phyloP scores from a whole-genome alignment of 2,329 filamentous ascomycete species.

The Pezicula neosporulosa region DNA sequence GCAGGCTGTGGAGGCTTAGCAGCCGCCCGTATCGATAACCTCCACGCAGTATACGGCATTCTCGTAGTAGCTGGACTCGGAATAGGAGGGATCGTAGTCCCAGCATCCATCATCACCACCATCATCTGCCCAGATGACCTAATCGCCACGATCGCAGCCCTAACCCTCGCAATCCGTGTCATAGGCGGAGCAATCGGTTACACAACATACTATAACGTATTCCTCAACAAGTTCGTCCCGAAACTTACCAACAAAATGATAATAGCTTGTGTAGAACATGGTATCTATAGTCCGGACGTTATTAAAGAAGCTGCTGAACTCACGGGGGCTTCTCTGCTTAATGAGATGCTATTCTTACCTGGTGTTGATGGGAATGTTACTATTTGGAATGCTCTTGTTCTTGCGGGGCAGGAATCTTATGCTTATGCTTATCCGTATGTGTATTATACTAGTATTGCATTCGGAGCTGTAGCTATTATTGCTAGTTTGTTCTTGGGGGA shows the following conservation, averaged over 20 bases:
- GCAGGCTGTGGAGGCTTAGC: slow-evolving; percentile 52
- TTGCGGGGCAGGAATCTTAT: slow-evolving; percentile 52
- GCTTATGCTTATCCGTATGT: slow-evolving; percentile 57
- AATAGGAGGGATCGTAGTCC: slow-evolving; percentile 65
- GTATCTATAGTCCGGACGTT: slow-evolving; percentile 30
- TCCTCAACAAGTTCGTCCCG: slow-evolving; percentile 37
- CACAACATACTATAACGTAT: slow-evolving; percentile 55
- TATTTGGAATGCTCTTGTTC: slow-evolving; percentile 48
- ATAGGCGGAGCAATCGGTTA: slow-evolving; percentile 65
- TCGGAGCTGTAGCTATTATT: slow-evolving; percentile 53
- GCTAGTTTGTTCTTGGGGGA: slow-evolving; percentile 56
- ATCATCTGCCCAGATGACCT: slow-evolving; percentile 69
- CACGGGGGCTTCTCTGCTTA: slow-evolving; percentile 48
- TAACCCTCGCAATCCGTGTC: slow-evolving; percentile 67
- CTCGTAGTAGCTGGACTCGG: slow-evolving; percentile 59
- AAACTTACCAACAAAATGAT: slow-evolving; percentile 21
- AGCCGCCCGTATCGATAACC: slow-evolving; percentile 47
- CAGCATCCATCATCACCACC: slow-evolving; percentile 63
- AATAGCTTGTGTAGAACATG: slow-evolving; percentile 10
- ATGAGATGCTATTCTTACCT: slow-evolving; percentile 43
- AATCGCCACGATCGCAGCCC: slow-evolving; percentile 65
- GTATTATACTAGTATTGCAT: slow-evolving; percentile 60
- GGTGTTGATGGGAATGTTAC: slow-evolving; percentile 48
- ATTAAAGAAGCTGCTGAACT: slow-evolving; percentile 49
- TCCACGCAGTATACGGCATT: slow-evolving; percentile 52